Base-by-base conservation (phyloP, 2,329 filamentous ascomycete species). In the Talaromyces albobiverticillius region DNA sequence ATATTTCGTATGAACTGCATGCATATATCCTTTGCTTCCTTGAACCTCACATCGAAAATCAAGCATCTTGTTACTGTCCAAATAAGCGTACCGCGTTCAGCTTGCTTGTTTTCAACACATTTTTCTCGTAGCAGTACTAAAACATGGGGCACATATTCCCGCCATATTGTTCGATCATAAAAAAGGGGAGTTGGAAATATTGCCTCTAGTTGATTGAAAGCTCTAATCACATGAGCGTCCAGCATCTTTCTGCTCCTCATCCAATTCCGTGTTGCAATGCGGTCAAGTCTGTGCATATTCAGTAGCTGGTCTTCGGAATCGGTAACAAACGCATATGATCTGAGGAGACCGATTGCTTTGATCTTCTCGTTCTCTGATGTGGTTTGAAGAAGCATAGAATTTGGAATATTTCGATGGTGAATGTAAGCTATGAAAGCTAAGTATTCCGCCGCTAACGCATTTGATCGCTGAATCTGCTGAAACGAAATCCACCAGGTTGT, bases 401-500 rank as follows among this genome's bases (percentile, higher is more conserved):
- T 54, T 3, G 66, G 65, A 52, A 73, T 69, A 34, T 63, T 55
- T 43, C 60, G 60, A 31, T 60, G 51, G 36, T 62, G 50, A 32
- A 69, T 56, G 56, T 66, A 71, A 9, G 65, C 62, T 60, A 73
- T 69, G 23, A 67, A 64, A 10, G 59, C 66, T 9, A 73, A 60
- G 42, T 67, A 67, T 16, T 68, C 60, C 9, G 60, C 63, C 4
- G 71, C 71, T n/a, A 69, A 54, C 7, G 54, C 43, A 54, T 72
- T 57, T 23, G 57, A 31, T 26, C 53, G 46, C 34, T 55, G 61
- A 31, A 74, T 70, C 32, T 71, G 66, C 11, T 67, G 53, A 46
- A 74, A 73, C 5, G 69, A 71, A 23, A 73, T 65, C 3, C 66
- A 56, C 69, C 67, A 74, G n/a, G 69, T 74, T n/a, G 60, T 68